A percentile compares a stretch with the other conserved stretches of the same genome.
Conservation (phyloP, 257 asterid genomes). For the Rauvolfia tetraphylla region DNA sequence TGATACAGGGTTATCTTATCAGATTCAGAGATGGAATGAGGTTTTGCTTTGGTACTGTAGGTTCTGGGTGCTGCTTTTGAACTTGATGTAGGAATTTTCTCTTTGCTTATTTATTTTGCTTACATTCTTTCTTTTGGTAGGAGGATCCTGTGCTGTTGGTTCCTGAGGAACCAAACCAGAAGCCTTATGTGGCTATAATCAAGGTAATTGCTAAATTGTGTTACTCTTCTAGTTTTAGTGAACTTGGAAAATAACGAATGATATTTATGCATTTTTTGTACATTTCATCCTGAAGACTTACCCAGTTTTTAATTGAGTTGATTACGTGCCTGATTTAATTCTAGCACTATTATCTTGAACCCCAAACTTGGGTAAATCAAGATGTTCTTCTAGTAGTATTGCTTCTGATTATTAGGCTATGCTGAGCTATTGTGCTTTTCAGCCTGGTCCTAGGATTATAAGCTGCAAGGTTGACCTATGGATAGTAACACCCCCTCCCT, state of each 20-base stretch:
- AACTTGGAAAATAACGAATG: not conserved
- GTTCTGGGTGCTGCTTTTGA: not conserved
- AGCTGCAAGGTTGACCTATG: not conserved
- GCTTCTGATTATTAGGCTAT: not conserved
- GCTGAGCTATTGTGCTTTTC: not conserved
- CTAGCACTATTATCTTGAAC: not conserved
- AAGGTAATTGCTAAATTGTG: slow-evolving; percentile 52
- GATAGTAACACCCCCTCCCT: no score
- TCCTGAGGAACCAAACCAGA: slow-evolving; percentile 60
- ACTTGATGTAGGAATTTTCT: not conserved
- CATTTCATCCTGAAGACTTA: not conserved
- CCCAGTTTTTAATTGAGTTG: not conserved
- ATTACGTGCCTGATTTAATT: not conserved
- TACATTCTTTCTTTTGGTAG: slow-evolving; percentile 33
- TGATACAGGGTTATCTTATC: not conserved
- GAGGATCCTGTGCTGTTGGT: slow-evolving; percentile 87
- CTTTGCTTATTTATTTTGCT: slow-evolving; percentile 4
- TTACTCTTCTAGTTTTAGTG: not conserved
- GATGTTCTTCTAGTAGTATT: no score
- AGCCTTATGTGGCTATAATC: slow-evolving; percentile 90
- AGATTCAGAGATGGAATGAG: not conserved
- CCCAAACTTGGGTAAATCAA: not conserved
- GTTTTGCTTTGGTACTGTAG: not conserved
- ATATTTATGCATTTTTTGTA: not conserved
- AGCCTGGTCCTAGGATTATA: not conserved